phyloP scores from a whole-genome alignment of 78 protist genomes.

The Cavenderia fasciculata region DNA sequence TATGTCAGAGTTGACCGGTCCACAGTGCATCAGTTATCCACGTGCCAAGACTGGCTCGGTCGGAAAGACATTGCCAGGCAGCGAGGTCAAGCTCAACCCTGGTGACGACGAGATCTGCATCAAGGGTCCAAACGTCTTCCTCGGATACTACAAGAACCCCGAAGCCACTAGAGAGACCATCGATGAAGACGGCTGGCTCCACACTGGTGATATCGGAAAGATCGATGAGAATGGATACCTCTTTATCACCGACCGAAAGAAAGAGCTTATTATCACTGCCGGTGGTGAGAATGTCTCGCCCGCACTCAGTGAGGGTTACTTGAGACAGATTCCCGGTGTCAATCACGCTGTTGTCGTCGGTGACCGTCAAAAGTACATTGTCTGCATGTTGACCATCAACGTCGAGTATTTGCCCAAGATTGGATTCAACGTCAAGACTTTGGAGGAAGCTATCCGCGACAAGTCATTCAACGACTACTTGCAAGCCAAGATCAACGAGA shows the following conservation, averaged over 20 bases:
- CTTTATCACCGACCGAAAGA: conserved; percentile 83
- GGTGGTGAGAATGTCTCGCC: conserved; percentile 97
- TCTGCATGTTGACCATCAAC: conserved; percentile 43
- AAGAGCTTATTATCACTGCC: conserved; percentile 93
- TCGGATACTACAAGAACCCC: conserved; percentile 79
- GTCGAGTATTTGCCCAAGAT: conserved; percentile 7
- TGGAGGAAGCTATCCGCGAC: conserved; percentile 49
- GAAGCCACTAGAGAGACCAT: conserved; percentile 84
- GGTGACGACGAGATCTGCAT: conserved; percentile 78
- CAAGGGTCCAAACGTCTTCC: conserved; percentile 93
- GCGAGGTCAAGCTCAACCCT: conserved; percentile 29
- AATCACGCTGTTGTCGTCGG: conserved; percentile 82
- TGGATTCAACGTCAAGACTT: neutral
- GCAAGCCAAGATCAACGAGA: conserved; percentile 39
- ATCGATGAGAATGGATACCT: conserved; percentile 80
- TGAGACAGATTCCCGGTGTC: conserved; percentile 63
- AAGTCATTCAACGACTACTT: conserved; percentile 18
- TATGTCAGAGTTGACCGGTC: conserved; percentile 87
- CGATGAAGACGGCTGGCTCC: conserved; percentile 85
- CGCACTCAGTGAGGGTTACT: conserved; percentile 82
- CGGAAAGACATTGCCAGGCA: conserved; percentile 78
- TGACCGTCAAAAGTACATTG: conserved; percentile 81
- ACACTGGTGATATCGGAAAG: conserved; percentile 92
- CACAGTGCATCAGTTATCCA: conserved; percentile 68
- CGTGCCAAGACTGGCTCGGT: conserved; percentile 50